These are phyloP conservation scores for Nakaseomyces uthaithaninus DNA, from an alignment of 1,139 yeast species.

Conservation along the genomic window DNA sequence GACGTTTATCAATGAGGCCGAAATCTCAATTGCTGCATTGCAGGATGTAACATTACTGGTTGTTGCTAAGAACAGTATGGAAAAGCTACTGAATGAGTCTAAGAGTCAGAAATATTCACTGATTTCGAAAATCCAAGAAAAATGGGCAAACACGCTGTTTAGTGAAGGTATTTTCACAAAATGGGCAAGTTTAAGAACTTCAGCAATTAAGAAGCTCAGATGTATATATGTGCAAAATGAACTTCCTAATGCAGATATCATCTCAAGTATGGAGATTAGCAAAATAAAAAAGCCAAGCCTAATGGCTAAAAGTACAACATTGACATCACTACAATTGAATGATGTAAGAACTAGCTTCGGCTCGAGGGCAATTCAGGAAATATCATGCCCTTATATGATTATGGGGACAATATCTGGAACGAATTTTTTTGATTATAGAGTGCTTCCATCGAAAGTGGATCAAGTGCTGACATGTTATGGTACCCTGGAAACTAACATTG, in stretches of 20 bases:
- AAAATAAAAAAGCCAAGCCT: slow-evolving; percentile 11
- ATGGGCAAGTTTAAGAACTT: slow-evolving; percentile 23
- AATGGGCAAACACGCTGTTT: slow-evolving; percentile 33
- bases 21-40: slow-evolving; percentile 5
- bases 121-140: slow-evolving; percentile 15
- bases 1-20: slow-evolving; percentile 14
- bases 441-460: slow-evolving; percentile 31
- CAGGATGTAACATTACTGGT: slow-evolving; percentile 21
- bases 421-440: slow-evolving; percentile 57
- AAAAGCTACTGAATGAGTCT: slow-evolving; percentile 8
- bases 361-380: slow-evolving; percentile 47
- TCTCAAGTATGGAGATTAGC: slow-evolving; percentile 20
- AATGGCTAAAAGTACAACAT: slow-evolving; percentile 8
- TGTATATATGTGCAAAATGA: slow-evolving; percentile 36
- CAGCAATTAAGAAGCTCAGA: slow-evolving; percentile 30
- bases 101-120: slow-evolving; percentile 5
- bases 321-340: slow-evolving; percentile 36
- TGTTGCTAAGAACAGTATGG: slow-evolving; percentile 11
- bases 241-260: slow-evolving; percentile 13
- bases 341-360: slow-evolving; percentile 41
- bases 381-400: slow-evolving; percentile 37
- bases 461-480: slow-evolving; percentile 30
- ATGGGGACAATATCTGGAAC: slow-evolving; percentile 54
- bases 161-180: slow-evolving; percentile 37
- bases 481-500: slow-evolving; percentile 32